phyloP scores from a whole-genome alignment of 164 flowering plant genomes.

The Hamamelis virginiana region DNA sequence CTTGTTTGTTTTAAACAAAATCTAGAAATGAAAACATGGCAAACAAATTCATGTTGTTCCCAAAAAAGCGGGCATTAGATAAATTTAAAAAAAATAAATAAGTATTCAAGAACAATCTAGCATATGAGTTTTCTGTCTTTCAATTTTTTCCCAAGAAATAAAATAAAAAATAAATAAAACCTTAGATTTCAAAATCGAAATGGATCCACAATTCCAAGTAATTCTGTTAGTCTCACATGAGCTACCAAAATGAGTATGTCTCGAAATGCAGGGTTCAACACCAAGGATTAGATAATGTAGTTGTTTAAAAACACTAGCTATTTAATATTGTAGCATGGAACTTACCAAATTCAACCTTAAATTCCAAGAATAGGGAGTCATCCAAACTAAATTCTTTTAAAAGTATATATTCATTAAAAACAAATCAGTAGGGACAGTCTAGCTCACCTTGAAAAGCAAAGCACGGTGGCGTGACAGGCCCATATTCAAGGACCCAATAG shows the following conservation, averaged over 20 bases:
- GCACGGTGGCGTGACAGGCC: conserved; percentile 96
- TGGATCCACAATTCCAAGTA: too few relatives aligned
- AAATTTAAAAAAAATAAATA: too few relatives aligned
- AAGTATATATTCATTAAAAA: too few relatives aligned
- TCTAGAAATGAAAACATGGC: too few relatives aligned
- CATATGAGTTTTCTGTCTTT: too few relatives aligned
- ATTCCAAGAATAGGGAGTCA: not conserved
- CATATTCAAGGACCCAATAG: conserved; percentile 83
- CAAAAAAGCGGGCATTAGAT: too few relatives aligned
- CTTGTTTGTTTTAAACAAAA: too few relatives aligned
- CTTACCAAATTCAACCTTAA: not conserved
- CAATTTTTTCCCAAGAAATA: too few relatives aligned
- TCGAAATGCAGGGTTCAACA: not conserved
- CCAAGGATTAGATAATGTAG: not conserved
- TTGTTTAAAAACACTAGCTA: not conserved
- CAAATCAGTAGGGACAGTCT: not conserved
- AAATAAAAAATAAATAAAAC: too few relatives aligned
- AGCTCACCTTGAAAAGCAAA: conserved; percentile 89
- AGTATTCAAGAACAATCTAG: too few relatives aligned
- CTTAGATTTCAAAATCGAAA: too few relatives aligned
- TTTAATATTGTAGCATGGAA: not conserved
- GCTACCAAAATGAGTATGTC: not conserved
- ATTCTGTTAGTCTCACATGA: not conserved
- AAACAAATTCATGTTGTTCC: too few relatives aligned
- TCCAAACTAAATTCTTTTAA: not conserved